Conservation (phyloP, 345 rosid species). For the Citropsis articulata region DNA sequence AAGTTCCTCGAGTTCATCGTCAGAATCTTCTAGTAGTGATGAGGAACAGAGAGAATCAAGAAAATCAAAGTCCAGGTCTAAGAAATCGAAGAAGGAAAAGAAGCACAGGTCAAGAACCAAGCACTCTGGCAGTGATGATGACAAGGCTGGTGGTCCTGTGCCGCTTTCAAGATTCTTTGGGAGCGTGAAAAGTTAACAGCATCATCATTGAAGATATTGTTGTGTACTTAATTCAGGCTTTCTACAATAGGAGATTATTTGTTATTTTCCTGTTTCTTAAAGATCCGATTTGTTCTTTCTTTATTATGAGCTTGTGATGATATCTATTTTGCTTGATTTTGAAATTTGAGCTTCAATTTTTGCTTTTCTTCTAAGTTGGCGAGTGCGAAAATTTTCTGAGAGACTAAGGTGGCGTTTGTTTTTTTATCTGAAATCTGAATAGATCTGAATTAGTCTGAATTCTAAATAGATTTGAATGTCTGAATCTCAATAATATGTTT, state of each 20-base stretch:
- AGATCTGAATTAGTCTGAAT: too few relatives aligned
- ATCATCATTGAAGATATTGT: conserved; percentile 10
- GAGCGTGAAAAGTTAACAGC: conserved; percentile 52
- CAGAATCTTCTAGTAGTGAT: conserved; percentile 78
- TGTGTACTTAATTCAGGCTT: conserved; percentile 9
- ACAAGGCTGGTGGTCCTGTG: conserved; percentile 69
- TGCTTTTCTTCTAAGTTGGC: neutral
- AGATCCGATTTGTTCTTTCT: neutral
- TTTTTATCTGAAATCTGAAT: too few relatives aligned
- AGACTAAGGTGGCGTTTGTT: too few relatives aligned
- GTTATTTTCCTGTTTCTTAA: conserved; percentile 6
- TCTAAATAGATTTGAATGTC: too few relatives aligned
- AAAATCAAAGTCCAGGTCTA: conserved; percentile 82
- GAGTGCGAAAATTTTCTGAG: neutral
- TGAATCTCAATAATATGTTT: too few relatives aligned
- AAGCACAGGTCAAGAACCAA: conserved; percentile 65
- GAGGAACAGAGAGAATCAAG: conserved; percentile 66
- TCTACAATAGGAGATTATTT: conserved; percentile 9
- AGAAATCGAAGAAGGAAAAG: conserved; percentile 63
- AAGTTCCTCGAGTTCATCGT: conserved; percentile 58
- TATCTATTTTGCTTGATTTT: neutral
- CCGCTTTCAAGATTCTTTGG: conserved; percentile 91
- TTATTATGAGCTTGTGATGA: conserved; percentile 15
- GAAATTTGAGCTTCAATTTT: neutral
- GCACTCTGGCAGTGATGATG: conserved; percentile 41